Base-by-base conservation (phyloP, 2,329 filamentous ascomycete species). In the Pseudopithomyces maydicus region DNA sequence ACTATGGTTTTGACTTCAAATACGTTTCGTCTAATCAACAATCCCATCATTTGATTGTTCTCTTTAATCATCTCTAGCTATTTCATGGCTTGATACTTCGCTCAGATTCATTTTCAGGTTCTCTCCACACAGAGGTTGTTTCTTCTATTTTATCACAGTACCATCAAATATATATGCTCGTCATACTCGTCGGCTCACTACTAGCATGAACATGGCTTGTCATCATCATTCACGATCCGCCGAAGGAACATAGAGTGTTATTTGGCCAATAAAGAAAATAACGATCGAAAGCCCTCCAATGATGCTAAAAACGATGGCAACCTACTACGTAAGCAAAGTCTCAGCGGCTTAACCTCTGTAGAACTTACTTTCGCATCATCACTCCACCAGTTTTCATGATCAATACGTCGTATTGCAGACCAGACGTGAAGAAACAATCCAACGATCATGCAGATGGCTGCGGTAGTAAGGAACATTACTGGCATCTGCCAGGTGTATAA, bases 341-440 rank as follows among this genome's bases (percentile, higher is more conserved):
- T 20, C 6, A 17, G 17, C 6, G 19, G 19, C 29, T 10, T 23
- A 2, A 7, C 4, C 22, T 12, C 12, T 6, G 11, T 8, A 1
- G 44, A 11, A 33, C 48, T 14, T 58, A 71, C 71, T 62, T 73
- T 75, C 1, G 65, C 64, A 45, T 74, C 70, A 23, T 62, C 60
- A 43, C 75, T 68, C 72, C 69, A 75, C 61, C 69, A 66, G 10
- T 54, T 33, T n/a, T 64, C 59, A 52, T 60, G 52, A 6, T 66
- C 47, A 29, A 67, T 49, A 17, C 68, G 60, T 19, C 58, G 59
- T 14, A 71, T 72, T 7, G 74, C 73, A 20, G 62, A 67, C 75
- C 75, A 78, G 12, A 77, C 70, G 56, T 77, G 69, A n/a, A 75
- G 46, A 33, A 73, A 76, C 71, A 77, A 73, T 2, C 75, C 75